A percentile compares a stretch with the other conserved stretches of the same genome.
phyloP scores from a whole-genome alignment of 495 filamentous ascomycete genomes.

The Terfezia claveryi region DNA sequence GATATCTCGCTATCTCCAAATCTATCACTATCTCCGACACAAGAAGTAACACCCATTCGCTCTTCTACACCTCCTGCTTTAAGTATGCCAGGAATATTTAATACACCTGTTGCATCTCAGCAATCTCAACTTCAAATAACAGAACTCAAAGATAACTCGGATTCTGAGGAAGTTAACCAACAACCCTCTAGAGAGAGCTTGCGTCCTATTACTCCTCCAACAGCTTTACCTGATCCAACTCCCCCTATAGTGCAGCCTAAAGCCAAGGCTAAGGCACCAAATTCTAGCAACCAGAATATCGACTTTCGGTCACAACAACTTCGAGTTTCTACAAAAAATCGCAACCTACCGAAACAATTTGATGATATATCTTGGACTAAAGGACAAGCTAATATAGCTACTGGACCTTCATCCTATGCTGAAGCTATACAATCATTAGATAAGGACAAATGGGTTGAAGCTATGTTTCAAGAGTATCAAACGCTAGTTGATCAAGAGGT shows the following conservation, averaged over 20 bases:
- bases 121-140: no score
- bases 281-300: no score
- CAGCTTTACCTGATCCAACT: neutral
- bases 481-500: neutral
- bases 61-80: no score
- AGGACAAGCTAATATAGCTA: neutral
- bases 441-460: neutral
- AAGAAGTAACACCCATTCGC: no score
- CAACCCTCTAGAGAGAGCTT: neutral
- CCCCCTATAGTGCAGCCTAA: no score
- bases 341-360: neutral
- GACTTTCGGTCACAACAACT: no score
- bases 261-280: no score
- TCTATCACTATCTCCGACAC: neutral
- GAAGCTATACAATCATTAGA: neutral
- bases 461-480: neutral
- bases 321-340: no score
- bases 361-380: neutral
- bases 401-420: neutral
- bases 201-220: neutral
- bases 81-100: no score
- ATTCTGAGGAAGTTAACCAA: neutral
- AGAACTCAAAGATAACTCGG: neutral
- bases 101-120: no score
- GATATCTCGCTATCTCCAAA: neutral